A percentile compares a stretch with the other conserved stretches of the same genome.
These are phyloP conservation scores for Triadica sebifera DNA, from an alignment of 345 rosid genomes.

Conservation along the genomic window DNA sequence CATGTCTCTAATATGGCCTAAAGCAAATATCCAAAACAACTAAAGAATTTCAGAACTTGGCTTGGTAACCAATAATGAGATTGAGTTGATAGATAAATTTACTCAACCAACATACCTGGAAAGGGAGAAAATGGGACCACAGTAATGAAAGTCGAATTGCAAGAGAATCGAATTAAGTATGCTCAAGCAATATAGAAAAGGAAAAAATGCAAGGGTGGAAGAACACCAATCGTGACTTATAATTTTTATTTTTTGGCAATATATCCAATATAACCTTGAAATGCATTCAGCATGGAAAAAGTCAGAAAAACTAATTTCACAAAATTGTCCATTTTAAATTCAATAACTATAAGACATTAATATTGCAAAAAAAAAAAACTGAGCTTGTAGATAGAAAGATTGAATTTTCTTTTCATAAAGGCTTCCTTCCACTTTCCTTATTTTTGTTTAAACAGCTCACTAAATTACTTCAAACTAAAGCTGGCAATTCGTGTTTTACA, in stretches of 20 bases:
- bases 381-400: background rate
- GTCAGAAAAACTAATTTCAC: background rate
- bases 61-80: background rate
- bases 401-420: too few species aligned
- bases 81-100: background rate
- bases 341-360: background rate
- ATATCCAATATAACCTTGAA: background rate
- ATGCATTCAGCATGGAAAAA: background rate
- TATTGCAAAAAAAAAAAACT: background rate
- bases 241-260: background rate
- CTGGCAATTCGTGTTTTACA: too few species aligned
- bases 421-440: background rate
- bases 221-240: background rate
- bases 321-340: background rate
- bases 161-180: background rate
- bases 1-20: background rate
- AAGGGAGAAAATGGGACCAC: background rate
- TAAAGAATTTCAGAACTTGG: background rate
- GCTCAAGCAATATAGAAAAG: background rate
- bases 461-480: too few species aligned
- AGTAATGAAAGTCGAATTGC: too few species aligned
- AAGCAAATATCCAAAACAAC: conserved; percentile 2
- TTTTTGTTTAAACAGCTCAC: background rate
- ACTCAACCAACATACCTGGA: background rate
- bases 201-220: background rate